Base-by-base conservation (phyloP, 2,329 filamentous ascomycete genomes). In the Aspergillus aculeatinus region DNA sequence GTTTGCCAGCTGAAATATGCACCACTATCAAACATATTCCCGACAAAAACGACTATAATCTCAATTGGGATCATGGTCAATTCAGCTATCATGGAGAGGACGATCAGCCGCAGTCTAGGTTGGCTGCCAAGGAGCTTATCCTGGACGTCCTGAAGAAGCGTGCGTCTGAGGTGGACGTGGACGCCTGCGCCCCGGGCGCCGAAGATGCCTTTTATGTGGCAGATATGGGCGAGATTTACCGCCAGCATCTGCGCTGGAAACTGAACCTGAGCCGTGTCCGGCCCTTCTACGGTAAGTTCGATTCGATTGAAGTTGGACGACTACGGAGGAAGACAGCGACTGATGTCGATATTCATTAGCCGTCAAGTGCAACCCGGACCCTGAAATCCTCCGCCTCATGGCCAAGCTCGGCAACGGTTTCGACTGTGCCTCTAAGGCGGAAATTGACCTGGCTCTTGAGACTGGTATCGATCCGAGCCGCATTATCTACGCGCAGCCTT, bases 191-290 rank as follows among this genome's bases (percentile, higher is more conserved):
- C 67, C 87, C 92, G 54, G 95, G 95, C 68, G 95, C 96, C 60
- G 95, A 99, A 81, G 95, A 98, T 80, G 90, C 95, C 61, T 99
- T 99, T 81, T 99, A 96, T 80, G 93, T 99, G 70, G 94, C 92
- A 72, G 95, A 99, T 81, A 87, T 99, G 72, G 95, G 95, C 79
- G 92, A 98, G 82, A 90, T 99, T 76, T 99, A 99, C 81, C 92
- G 95, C 80, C 95, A 99, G 86, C 94, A 98, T 74, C 82, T 98
- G 76, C 90, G 94, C 79, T 99, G 95, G 95, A 98, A 97, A 87
- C 86, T 89, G 83, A 94, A 96, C 75, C 82, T 99, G 73, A 87
- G 88, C 68, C 89, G 94, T 69, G 90, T 99, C 77, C 95, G 93
- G 81, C 95, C 95, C 48, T 97, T 98, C 74, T 99, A 97, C 81